A percentile compares a stretch with the other conserved stretches of the same genome.
Evolutionary conservation across 176 grass and related monocot species (phyloP).

Genomic region (Metroxylon sagu): DNA sequence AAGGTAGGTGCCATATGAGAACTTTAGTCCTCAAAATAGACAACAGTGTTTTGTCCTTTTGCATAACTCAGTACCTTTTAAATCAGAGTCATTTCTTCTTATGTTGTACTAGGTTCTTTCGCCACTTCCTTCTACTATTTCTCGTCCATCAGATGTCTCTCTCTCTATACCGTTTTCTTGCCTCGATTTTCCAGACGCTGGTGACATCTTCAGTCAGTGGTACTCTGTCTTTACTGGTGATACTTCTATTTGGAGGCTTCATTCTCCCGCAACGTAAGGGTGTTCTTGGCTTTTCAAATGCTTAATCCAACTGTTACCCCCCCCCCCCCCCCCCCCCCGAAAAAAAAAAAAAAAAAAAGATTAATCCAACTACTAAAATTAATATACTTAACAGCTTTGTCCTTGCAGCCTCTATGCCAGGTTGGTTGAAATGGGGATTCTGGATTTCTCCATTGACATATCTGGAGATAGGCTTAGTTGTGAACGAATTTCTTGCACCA

Average conservation of each 20-base stretch:
- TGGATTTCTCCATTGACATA: constrained; percentile 79
- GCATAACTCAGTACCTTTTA: too few relatives aligned
- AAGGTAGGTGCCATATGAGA: background rate
- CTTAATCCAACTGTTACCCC: background rate
- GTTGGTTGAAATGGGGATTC: constrained; percentile 88
- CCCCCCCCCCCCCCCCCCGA: too few relatives aligned
- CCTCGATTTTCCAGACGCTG: constrained; percentile 40
- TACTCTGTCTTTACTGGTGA: constrained; percentile 14
- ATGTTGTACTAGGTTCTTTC: constrained; percentile 34
- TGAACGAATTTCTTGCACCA: constrained; percentile 74
- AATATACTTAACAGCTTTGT: too few relatives aligned
- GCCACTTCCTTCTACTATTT: constrained; percentile 55
- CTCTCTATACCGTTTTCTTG: constrained; percentile 49
- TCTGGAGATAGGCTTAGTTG: constrained; percentile 56
- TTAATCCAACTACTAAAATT: background rate
- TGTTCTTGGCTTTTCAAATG: constrained; percentile 6
- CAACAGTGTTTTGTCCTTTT: too few relatives aligned
- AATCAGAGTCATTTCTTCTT: background rate
- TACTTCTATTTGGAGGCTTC: constrained; percentile 61
- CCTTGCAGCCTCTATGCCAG: constrained; percentile 48
- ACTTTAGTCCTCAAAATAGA: too few relatives aligned
- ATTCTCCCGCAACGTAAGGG: constrained; percentile 55
- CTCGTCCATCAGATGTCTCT: constrained; percentile 36
- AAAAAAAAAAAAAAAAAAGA: too few relatives aligned
- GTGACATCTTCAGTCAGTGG: constrained; percentile 27